Evolutionary conservation across 257 asterid species (phyloP).

Genomic region (Buddleja alternifolia): DNA sequence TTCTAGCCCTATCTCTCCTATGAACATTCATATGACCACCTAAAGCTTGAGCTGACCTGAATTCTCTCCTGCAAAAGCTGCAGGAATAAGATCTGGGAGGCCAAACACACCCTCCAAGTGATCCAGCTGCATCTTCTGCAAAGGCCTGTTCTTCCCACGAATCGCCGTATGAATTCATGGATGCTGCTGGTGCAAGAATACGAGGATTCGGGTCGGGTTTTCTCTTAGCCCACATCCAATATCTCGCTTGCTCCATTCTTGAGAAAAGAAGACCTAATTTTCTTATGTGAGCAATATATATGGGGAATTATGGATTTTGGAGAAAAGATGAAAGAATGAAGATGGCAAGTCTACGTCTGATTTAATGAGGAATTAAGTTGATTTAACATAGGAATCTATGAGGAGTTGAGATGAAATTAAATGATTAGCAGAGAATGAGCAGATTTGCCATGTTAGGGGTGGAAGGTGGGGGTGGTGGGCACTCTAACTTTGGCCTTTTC

Average conservation of each 20-base stretch:
- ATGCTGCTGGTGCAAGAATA: constrained; percentile 22
- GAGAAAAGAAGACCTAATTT: constrained; percentile 17
- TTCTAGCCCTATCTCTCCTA: constrained; percentile 85
- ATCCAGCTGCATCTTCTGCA: constrained; percentile 84
- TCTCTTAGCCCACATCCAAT: constrained; percentile 68
- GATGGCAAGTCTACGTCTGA: constrained; percentile 38
- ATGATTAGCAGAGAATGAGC: constrained; percentile 37
- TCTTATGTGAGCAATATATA: neutral
- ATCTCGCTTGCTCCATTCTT: constrained; percentile 69
- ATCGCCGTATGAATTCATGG: constrained; percentile 43
- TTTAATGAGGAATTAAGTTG: constrained; percentile 31
- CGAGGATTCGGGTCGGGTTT: constrained; percentile 43
- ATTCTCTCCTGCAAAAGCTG: constrained; percentile 83
- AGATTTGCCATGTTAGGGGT: constrained; percentile 39
- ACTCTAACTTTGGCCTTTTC: constrained; percentile 53
- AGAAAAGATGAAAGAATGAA: constrained; percentile 7
- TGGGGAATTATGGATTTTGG: constrained; percentile 2
- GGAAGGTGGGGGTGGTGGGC: constrained; percentile 67
- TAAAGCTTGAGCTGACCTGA: constrained; percentile 94
- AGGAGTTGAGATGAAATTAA: constrained; percentile 37
- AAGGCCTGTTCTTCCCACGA: constrained; percentile 98
- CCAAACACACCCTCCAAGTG: constrained; percentile 85
- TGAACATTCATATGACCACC: constrained; percentile 99
- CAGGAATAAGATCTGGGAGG: constrained; percentile 96
- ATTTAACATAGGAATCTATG: constrained; percentile 31